Conservation (phyloP, 164 flowering plant genomes). For the Nymphaea colorata region DNA sequence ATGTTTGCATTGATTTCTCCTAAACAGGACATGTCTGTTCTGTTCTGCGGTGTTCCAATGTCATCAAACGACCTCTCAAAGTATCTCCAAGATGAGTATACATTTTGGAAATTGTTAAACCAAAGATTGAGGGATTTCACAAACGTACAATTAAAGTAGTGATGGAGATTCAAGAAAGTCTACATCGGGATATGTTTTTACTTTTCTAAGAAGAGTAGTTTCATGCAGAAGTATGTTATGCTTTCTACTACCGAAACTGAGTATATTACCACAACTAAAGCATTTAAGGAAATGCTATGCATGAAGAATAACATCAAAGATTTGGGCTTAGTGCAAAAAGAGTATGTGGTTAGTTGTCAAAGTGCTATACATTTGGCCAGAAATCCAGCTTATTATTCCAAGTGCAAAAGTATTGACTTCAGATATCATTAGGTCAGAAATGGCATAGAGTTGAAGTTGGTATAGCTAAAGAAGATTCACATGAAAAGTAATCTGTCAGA, state of each 20-base stretch:
- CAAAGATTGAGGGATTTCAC: no score
- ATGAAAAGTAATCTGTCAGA: neutral
- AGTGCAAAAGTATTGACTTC: neutral
- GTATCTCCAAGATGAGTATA: no score
- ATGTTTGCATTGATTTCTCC: no score
- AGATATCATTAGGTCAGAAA: neutral
- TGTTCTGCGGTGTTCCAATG: no score
- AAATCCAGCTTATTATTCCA: neutral
- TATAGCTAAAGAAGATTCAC: neutral
- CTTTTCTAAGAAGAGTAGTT: neutral
- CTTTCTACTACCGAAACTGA: neutral
- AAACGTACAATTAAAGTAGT: no score
- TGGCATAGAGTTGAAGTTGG: neutral
- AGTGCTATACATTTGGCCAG: neutral
- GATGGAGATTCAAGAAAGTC: slow-evolving; percentile 1
- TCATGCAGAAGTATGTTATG: neutral
- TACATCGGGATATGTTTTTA: neutral
- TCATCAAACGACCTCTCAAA: no score
- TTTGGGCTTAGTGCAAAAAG: neutral
- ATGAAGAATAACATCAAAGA: neutral
- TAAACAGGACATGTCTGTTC: no score
- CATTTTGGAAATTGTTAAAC: no score
- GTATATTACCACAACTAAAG: neutral
- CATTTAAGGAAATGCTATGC: neutral
- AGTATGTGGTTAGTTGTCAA: neutral